Evolutionary conservation across 306 rosid species (phyloP).

Genomic region (Purshia tridentata): DNA sequence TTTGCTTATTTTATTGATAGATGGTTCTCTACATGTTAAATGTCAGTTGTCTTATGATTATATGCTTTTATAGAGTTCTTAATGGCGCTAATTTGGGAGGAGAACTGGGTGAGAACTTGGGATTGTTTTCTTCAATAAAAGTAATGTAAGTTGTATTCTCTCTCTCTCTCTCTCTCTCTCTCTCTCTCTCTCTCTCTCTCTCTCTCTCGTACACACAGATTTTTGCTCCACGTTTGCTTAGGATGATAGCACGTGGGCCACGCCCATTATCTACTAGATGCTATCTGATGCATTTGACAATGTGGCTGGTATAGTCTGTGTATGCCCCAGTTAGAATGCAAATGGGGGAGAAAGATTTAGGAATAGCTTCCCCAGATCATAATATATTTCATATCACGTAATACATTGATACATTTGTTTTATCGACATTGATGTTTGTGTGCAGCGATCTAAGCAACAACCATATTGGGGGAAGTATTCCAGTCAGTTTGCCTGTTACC

Average conservation of each 20-base stretch:
- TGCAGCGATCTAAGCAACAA: constrained; percentile 89
- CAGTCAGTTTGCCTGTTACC: constrained; percentile 71
- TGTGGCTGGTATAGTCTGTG: neutral
- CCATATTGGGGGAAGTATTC: constrained; percentile 85
- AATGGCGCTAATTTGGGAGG: constrained; percentile 90
- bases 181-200: no score
- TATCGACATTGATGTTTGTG: constrained; percentile 21
- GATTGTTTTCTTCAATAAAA: constrained; percentile 56
- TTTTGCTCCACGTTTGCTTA: no score
- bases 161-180: neutral
- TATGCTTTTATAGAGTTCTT: constrained; percentile 51
- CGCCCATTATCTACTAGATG: neutral
- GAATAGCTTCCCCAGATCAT: constrained; percentile 8
- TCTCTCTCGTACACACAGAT: no score
- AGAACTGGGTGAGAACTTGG: constrained; percentile 68
- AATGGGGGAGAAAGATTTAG: neutral
- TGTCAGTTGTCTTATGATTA: constrained; percentile 25
- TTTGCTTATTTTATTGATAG: constrained; percentile 9
- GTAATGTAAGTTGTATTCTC: constrained; percentile 56
- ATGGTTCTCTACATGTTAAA: constrained; percentile 13
- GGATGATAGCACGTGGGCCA: neutral
- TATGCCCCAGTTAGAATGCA: neutral
- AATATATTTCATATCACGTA: neutral
- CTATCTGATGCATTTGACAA: neutral
- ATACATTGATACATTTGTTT: constrained; percentile 10